Conservation (phyloP, 2,329 filamentous ascomycete genomes). For the Aspergillus alliaceus region DNA sequence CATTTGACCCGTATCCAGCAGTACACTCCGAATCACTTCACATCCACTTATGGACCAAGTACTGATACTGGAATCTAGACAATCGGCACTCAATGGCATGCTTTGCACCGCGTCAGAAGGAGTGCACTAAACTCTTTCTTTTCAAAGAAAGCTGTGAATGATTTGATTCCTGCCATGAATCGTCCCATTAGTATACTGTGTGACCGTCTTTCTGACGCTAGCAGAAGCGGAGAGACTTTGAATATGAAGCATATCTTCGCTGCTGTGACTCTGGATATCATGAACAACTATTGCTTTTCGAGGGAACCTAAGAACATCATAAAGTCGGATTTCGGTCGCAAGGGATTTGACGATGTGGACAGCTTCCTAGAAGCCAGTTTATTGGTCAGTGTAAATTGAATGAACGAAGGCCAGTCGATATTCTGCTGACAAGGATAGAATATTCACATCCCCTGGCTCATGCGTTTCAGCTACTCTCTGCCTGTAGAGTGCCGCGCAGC, state of each 20-base stretch:
- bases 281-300: slow-evolving; percentile 7
- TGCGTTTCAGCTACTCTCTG: slow-evolving; percentile 1
- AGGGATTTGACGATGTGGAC: slow-evolving; percentile 7
- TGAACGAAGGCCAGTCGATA: too few relatives aligned
- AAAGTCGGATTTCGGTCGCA: slow-evolving; percentile 5
- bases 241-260: slow-evolving; percentile 9
- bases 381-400: not conserved
- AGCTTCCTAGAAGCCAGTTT: slow-evolving; percentile 5
- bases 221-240: not conserved
- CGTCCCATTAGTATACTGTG: not conserved
- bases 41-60: too few relatives aligned
- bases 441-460: slow-evolving; percentile 3
- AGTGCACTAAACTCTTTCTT: slow-evolving; percentile 1
- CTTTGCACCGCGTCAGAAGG: not conserved
- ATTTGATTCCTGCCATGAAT: not conserved
- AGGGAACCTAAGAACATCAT: not conserved
- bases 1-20: not conserved
- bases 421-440: not conserved
- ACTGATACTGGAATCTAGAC: too few relatives aligned
- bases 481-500: too few relatives aligned
- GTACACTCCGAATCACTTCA: not conserved
- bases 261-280: slow-evolving; percentile 7
- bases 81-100: not conserved
- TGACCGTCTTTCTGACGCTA: not conserved
- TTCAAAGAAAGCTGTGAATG: not conserved